A percentile compares a stretch with the other conserved stretches of the same genome.
Conservation (phyloP, 805 yeast genomes). For the Debaryomyces prosopidis region DNA sequence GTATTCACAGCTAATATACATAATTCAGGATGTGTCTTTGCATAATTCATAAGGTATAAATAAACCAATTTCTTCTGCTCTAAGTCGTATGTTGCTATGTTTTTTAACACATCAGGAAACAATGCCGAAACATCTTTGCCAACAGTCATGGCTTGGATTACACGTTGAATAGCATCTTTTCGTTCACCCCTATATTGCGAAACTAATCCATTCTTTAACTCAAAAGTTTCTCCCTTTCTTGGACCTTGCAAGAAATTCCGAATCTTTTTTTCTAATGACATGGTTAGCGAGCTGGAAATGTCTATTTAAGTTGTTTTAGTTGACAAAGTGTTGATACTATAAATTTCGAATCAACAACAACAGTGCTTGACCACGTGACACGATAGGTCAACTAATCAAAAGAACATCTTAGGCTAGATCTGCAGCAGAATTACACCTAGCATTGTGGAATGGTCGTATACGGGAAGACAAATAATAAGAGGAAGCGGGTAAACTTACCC, state of each 20-base stretch:
- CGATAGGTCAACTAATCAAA: no score
- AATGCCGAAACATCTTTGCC: slow-evolving; percentile 95
- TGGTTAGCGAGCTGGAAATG: slow-evolving; percentile 8
- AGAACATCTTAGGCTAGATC: not conserved
- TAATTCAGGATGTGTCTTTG: slow-evolving; percentile 93
- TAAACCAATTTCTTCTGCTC: slow-evolving; percentile 97
- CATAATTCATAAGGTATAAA: slow-evolving; percentile 93
- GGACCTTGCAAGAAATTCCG: slow-evolving; percentile 45
- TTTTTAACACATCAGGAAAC: slow-evolving; percentile 94
- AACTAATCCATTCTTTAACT: slow-evolving; percentile 84
- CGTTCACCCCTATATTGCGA: slow-evolving; percentile 94
- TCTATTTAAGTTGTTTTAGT: not conserved
- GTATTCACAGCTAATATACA: slow-evolving; percentile 96
- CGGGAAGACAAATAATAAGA: slow-evolving; percentile 8
- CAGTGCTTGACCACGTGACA: not conserved
- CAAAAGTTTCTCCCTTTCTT: slow-evolving; percentile 77
- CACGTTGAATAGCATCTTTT: slow-evolving; percentile 95
- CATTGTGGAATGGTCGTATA: slow-evolving; percentile 11
- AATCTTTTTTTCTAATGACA: slow-evolving; percentile 46
- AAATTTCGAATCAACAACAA: not conserved
- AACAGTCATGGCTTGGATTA: slow-evolving; percentile 96
- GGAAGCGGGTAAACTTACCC: slow-evolving; percentile 1
- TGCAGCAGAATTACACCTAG: not conserved
- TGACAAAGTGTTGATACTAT: not conserved
- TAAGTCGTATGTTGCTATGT: slow-evolving; percentile 93